A percentile compares a stretch with the other conserved stretches of the same genome.
Evolutionary conservation across 2,329 filamentous ascomycete genomes (phyloP).

Genomic region (Byssoonygena ceratinophila): DNA sequence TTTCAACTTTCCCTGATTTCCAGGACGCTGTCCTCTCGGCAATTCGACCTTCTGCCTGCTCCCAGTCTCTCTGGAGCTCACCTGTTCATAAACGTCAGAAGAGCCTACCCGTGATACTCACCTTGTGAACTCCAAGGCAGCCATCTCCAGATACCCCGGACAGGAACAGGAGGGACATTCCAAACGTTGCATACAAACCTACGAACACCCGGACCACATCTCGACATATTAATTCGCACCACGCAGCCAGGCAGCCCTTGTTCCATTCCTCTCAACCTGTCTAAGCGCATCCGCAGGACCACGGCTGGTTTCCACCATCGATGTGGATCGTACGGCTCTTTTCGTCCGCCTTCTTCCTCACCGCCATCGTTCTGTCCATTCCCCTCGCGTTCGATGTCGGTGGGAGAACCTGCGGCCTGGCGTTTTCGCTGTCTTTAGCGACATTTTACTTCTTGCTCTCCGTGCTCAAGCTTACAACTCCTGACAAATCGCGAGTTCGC

Average conservation of each 20-base stretch:
- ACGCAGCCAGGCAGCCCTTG: background rate
- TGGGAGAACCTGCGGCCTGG: slow-evolving; percentile 83
- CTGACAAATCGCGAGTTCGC: slow-evolving; percentile 64
- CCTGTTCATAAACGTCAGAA: no score
- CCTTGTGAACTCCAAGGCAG: no score
- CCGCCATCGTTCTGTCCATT: slow-evolving; percentile 88
- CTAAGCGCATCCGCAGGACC: background rate
- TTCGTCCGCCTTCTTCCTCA: slow-evolving; percentile 74
- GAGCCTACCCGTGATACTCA: no score
- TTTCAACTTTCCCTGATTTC: slow-evolving; percentile 25
- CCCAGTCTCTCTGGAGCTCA: background rate
- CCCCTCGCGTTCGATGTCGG: slow-evolving; percentile 97
- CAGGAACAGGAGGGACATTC: no score
- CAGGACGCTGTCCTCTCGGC: background rate
- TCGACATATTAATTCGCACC: no score
- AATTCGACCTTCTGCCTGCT: background rate
- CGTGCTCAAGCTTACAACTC: slow-evolving; percentile 65
- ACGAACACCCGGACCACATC: no score
- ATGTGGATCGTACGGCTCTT: slow-evolving; percentile 79
- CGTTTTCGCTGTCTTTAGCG: slow-evolving; percentile 82
- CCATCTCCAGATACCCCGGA: no score
- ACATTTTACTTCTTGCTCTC: slow-evolving; percentile 87
- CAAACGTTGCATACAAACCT: no score
- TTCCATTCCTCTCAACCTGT: background rate
- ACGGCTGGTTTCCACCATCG: slow-evolving; percentile 24